Evolutionary conservation across 768 basidiomycete genomes (phyloP), one percentile per base, ranked within the genome.

Genomic region (Leccinum imitatum): DNA sequence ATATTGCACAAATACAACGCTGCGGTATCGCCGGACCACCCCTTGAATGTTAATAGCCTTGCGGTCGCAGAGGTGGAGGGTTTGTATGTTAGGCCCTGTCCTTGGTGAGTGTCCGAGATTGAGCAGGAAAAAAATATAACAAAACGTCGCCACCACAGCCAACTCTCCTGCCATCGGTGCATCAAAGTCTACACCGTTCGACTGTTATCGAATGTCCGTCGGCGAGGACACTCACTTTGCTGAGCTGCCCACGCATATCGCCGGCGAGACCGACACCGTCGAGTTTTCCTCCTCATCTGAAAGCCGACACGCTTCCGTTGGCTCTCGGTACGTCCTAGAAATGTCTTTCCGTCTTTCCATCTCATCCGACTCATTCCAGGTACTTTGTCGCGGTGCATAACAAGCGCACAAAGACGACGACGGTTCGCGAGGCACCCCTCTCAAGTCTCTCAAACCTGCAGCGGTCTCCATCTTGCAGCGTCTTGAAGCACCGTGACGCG

Each of bases 371-470:
- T 30, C 11, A 4, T 1, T 27, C 53, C 51, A 91, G 93, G 66
- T 98, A 98, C 72, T 77, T 95, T 50, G 75, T 97, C 23, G 95
- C 88, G 5, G 78, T 96, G 21, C 89, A 87, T 70, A 87, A 95
- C 75, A 90, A 87, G 57, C 79, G 82, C 50, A 93, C 87, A n/a
- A 84, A 85, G 50, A 80, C 80, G n/a, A 78, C 94, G 56, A 83
- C 81, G 23, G 74, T 96, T 19, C 84, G 90, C n/a, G 83, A 88
- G 14, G 79, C 85, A 1, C 80, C 89, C 1, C 79, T 8, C 80
- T 96, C 50, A 94, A 95, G 74, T 80, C 82, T 35, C 77, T 86
- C 41, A 72, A 79, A 17, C 77, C 83, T 14, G 74, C 82, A 4
- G 75, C 79, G 13, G 81, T 81, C 8, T 81, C 85, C 15, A 73